Evolutionary conservation across 305 asterid species (phyloP), one percentile per base, ranked within the genome.

Genomic region (Plantago lanceolata): DNA sequence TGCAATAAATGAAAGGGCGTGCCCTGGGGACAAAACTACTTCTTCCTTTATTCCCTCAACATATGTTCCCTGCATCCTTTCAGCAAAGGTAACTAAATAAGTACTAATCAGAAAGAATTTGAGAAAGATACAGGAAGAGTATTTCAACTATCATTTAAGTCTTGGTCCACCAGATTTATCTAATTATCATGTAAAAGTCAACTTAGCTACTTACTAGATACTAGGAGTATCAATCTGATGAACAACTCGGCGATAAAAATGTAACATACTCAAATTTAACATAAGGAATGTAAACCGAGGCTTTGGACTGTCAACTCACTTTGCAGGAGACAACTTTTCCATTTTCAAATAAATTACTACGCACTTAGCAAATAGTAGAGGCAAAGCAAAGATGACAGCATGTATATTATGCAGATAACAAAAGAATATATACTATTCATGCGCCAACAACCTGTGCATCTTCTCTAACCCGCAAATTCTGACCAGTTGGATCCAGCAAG

Each of bases 1-100:
- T 76, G 96, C 97, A 74, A 94, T 90, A 81, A 94, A 94, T 40
- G 99, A 94, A 73, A 94, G 97, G 59, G 95, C 99, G 73, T 94
- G 99, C 59, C 99, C 99, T 68, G 99, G 99, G 67, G 99, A 94
- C 78, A 94, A 79, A 61, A 94, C 99, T 63, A 94, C 96, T 83
- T 94, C 99, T 77, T 94, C 99, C 79, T 94, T 94, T 70, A 94
- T 83, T 61, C 99, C 99, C 81, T 94, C 99, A 65, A 90, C 99
- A 73, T 94, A 94, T 64, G 99, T 94, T 62, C 99, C 99, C 99
- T 94, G 71, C 47, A 59, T 70, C 66, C 68, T 72, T 61, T 61
- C 50, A 68, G 67, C 43, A 60, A 62, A 33, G 31, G 14, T 60
- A 28, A 48, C 35, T 35, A 33, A 68, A 48, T 57, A 68, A 45